Evolutionary conservation across 208 protist genomes (phyloP).

Genomic region (Crithidia thermophila): DNA sequence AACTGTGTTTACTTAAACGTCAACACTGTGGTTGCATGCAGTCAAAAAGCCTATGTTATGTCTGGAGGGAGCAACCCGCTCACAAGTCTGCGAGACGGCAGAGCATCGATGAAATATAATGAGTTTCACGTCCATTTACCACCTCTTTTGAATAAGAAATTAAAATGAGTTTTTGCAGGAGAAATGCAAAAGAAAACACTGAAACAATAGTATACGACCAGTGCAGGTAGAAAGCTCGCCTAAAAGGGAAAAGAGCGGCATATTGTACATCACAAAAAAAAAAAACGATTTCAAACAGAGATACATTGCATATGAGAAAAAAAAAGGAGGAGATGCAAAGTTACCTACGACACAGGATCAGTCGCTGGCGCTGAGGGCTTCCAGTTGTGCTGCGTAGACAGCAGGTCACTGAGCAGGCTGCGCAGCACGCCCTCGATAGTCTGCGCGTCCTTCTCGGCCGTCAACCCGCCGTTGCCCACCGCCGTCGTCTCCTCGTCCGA

Average conservation of each 20-base stretch:
- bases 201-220: too few species aligned
- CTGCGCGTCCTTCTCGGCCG: conserved; percentile 20
- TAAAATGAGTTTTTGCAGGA: neutral
- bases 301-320: neutral
- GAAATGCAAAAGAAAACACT: too few species aligned
- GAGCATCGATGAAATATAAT: neutral
- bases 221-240: too few species aligned
- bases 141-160: neutral
- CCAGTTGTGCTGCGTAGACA: conserved; percentile 56
- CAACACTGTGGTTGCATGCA: too few species aligned
- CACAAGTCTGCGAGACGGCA: neutral
- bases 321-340: neutral
- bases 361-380: neutral
- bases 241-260: conserved; percentile 3
- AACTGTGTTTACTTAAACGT: too few species aligned
- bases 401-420: conserved; percentile 62
- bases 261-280: neutral
- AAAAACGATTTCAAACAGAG: too few species aligned
- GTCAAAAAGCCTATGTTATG: too few species aligned
- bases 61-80: too few species aligned
- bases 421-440: conserved; percentile 72
- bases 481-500: conserved; percentile 9
- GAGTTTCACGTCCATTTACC: too few species aligned
- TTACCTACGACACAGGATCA: neutral
- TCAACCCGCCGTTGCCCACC: conserved; percentile 1